Conservation (phyloP, 1,139 yeast genomes). For the Geotrichum armillariae region DNA sequence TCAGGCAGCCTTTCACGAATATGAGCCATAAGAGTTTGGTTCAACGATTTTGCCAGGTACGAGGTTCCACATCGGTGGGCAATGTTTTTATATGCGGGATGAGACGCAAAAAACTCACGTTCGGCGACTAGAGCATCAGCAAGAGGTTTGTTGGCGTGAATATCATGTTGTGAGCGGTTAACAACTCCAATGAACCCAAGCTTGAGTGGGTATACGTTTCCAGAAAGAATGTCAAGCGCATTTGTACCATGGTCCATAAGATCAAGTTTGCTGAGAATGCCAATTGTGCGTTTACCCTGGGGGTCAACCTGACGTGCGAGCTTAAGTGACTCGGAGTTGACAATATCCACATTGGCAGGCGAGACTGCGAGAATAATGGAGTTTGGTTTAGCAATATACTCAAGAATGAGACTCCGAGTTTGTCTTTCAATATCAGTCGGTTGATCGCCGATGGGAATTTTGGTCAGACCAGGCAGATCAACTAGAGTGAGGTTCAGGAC, state of each 20-base stretch:
- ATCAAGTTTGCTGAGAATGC: conserved; percentile 88
- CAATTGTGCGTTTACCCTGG: conserved; percentile 92
- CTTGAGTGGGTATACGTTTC: conserved; percentile 90
- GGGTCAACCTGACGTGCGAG: conserved; percentile 97
- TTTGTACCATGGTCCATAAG: conserved; percentile 98
- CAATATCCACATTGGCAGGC: conserved; percentile 97
- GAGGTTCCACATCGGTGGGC: conserved; percentile 91
- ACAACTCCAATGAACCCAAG: conserved; percentile 98
- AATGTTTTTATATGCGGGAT: conserved; percentile 85
- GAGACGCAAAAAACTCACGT: conserved; percentile 75
- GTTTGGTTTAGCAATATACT: conserved; percentile 92
- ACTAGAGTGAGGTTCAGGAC: conserved; percentile 89
- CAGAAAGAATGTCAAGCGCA: conserved; percentile 90
- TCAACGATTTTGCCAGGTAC: conserved; percentile 79
- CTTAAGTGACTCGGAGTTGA: conserved; percentile 91
- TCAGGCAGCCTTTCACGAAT: conserved; percentile 95
- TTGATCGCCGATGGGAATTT: conserved; percentile 97
- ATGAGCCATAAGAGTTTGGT: conserved; percentile 87
- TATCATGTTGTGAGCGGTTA: conserved; percentile 95
- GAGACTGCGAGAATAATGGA: conserved; percentile 93
- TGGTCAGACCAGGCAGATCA: conserved; percentile 94
- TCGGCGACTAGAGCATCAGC: conserved; percentile 81
- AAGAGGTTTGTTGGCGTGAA: conserved; percentile 73
- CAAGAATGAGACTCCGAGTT: conserved; percentile 82
- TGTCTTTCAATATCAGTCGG: conserved; percentile 96